phyloP scores from a whole-genome alignment of 208 protist genomes.

The Acanthamoeba lenticulata region DNA sequence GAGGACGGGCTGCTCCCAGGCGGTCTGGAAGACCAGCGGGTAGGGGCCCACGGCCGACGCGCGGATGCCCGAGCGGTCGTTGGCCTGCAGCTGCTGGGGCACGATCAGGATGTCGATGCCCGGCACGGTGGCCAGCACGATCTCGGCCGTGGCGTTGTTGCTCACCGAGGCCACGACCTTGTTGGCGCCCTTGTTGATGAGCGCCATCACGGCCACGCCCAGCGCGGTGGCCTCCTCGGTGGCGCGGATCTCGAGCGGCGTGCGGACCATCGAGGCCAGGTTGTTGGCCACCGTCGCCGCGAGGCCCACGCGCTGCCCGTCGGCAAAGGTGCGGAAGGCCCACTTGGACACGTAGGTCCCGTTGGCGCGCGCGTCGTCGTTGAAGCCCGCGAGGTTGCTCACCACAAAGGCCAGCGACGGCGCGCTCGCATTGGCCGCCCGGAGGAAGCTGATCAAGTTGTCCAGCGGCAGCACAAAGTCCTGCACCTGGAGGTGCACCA shows the following conservation, averaged over 20 bases:
- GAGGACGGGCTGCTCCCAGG: conserved; percentile 53
- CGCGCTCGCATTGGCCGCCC: not conserved
- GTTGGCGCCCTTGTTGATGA: conserved; percentile 53
- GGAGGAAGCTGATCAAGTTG: not conserved
- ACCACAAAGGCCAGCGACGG: not conserved
- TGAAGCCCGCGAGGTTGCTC: conserved; percentile 32
- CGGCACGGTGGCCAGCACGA: not conserved
- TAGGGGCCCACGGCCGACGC: not conserved
- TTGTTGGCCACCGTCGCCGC: conserved; percentile 1
- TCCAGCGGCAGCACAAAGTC: not conserved
- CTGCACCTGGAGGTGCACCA: not conserved
- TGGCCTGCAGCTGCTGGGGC: conserved; percentile 22
- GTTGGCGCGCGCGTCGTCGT: not conserved
- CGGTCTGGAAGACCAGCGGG: not conserved
- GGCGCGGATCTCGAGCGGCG: not conserved
- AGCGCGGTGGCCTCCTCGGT: conserved; percentile 13
- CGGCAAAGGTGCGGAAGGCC: conserved; percentile 8
- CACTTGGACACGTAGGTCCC: not conserved
- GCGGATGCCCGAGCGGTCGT: not conserved
- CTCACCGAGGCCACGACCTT: conserved; percentile 62
- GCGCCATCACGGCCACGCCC: not conserved
- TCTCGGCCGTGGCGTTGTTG: not conserved
- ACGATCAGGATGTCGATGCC: conserved; percentile 65
- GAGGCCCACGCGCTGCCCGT: not conserved
- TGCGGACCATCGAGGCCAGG: not conserved